Conservation (phyloP, 2,329 filamentous ascomycete species). For the Beauveria brongniartii region DNA sequence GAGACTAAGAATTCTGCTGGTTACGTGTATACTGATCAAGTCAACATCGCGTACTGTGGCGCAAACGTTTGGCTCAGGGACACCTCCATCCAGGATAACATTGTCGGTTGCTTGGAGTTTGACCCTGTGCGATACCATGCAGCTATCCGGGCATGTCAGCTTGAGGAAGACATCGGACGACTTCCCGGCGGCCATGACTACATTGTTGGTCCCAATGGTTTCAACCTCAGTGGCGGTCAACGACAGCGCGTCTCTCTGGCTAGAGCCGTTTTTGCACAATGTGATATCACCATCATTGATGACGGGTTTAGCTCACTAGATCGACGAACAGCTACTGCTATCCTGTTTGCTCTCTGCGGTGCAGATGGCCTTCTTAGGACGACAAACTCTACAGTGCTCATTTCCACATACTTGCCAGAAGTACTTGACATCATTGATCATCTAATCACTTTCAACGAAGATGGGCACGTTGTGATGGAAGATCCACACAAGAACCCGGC, state of each 20-base stretch:
- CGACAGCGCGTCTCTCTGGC: not conserved
- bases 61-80: not conserved
- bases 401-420: not conserved
- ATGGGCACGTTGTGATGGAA: not conserved
- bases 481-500: not conserved
- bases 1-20: not conserved
- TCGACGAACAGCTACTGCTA: not conserved
- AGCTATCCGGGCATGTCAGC: not conserved
- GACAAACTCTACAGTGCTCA: not conserved
- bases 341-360: not conserved
- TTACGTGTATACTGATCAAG: not conserved
- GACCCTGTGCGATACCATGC: not conserved
- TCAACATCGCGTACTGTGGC: not conserved
- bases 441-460: not conserved
- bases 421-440: not conserved
- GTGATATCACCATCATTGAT: not conserved
- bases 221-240: not conserved
- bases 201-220: not conserved
- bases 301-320: not conserved
- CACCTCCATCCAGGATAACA: not conserved
- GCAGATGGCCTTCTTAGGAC: not conserved
- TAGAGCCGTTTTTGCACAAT: not conserved
- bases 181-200: not conserved
- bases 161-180: not conserved
- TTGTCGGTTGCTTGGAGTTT: not conserved